These are phyloP conservation scores for Acaromyces ingoldii DNA, from an alignment of 1,284 basidiomycete genomes.

Conservation along the genomic window DNA sequence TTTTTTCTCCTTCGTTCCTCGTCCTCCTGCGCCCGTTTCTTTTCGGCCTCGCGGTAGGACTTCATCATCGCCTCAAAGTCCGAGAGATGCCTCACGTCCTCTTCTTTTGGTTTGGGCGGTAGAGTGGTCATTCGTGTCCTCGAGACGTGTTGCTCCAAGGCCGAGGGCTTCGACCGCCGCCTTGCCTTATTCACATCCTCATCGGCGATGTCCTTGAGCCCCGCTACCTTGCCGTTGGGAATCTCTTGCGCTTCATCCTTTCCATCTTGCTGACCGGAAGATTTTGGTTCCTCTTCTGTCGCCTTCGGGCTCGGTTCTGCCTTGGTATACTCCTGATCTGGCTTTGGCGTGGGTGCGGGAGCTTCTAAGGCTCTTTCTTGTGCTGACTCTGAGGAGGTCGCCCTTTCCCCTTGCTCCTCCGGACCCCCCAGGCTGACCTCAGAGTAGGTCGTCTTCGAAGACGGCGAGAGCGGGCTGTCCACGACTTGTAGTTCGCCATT, in stretches of 20 bases:
- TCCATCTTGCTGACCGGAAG: slow-evolving; percentile 1
- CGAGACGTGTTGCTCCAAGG: slow-evolving; percentile 54
- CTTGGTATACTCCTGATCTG: background rate
- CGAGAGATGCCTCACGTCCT: slow-evolving; percentile 77
- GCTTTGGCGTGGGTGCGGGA: background rate
- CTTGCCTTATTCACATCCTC: background rate
- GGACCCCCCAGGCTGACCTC: background rate
- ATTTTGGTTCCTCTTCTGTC: background rate
- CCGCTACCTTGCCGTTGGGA: background rate
- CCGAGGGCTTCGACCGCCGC: slow-evolving; percentile 53
- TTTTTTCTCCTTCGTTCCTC: slow-evolving; percentile 18
- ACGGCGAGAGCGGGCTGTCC: background rate
- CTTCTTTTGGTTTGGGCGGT: slow-evolving; percentile 73
- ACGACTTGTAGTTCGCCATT: slow-evolving; percentile 7
- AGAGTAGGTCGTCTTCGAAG: too few species aligned
- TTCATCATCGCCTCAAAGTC: slow-evolving; percentile 93
- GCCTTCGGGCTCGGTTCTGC: background rate
- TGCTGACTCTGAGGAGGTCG: background rate
- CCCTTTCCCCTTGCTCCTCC: background rate
- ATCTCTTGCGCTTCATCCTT: background rate
- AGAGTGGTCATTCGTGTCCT: slow-evolving; percentile 67
- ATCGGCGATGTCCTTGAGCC: background rate
- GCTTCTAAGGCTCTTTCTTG: background rate
- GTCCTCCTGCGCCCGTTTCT: slow-evolving; percentile 26
- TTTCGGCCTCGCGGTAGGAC: slow-evolving; percentile 28